A percentile compares a stretch with the other conserved stretches of the same genome.
phyloP scores from a whole-genome alignment of 164 flowering plant species.

The Vitis cinerea region DNA sequence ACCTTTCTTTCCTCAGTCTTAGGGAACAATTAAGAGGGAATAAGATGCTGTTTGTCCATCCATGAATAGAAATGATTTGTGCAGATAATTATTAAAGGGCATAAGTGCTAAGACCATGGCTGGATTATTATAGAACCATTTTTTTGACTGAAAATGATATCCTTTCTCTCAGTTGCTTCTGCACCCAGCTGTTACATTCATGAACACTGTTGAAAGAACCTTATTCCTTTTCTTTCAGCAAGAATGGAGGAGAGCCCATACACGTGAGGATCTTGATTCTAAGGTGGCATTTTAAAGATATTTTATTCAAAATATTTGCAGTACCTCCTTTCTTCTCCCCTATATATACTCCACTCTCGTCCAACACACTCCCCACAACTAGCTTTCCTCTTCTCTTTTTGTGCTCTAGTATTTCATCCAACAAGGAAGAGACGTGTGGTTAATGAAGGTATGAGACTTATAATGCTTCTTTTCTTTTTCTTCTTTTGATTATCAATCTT shows the following conservation, averaged over 20 bases:
- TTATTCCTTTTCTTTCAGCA: constrained; percentile 16
- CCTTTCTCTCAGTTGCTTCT: no score
- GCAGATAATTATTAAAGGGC: not conserved
- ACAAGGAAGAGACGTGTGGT: no score
- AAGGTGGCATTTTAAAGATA: constrained; percentile 11
- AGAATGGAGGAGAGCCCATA: constrained; percentile 16
- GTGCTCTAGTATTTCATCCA: no score
- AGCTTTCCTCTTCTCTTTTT: no score
- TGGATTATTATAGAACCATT: not conserved
- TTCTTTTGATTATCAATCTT: no score
- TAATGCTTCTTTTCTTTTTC: no score
- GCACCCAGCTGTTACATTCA: no score
- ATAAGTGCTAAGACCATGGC: not conserved
- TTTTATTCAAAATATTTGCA: no score
- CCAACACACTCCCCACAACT: no score
- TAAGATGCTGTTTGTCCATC: constrained; percentile 11
- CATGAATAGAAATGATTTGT: constrained; percentile 6
- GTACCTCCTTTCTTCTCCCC: not conserved
- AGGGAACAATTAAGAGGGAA: constrained; percentile 13
- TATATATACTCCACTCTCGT: not conserved
- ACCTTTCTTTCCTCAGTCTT: constrained; percentile 21
- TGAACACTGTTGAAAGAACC: constrained; percentile 8
- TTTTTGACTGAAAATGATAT: not conserved
- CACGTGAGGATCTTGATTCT: constrained; percentile 15
- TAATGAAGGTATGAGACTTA: no score